Conservation (phyloP, 2,329 filamentous ascomycete species). For the Aspergillus quadrilineatus region DNA sequence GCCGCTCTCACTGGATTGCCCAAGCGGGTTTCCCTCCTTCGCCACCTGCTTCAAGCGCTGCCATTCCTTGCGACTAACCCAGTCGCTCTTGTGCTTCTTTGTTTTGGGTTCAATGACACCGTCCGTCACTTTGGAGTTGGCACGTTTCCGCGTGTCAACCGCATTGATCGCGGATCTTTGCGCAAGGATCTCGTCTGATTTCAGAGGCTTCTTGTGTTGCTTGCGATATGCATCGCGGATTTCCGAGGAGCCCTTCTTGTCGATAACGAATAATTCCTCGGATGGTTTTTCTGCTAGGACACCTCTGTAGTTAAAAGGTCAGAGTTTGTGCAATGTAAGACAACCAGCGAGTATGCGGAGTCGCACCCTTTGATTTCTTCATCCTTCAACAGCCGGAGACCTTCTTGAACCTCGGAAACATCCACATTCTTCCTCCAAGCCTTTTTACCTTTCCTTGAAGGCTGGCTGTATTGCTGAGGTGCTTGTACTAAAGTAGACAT, state of each 20-base stretch:
- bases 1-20: slow-evolving; percentile 57
- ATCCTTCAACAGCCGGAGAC: slow-evolving; percentile 79
- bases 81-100: slow-evolving; percentile 75
- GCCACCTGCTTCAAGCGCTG: slow-evolving; percentile 75
- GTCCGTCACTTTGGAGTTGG: slow-evolving; percentile 67
- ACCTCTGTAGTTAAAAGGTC: slow-evolving; percentile 58
- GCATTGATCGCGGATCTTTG: slow-evolving; percentile 78
- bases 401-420: slow-evolving; percentile 78
- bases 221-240: slow-evolving; percentile 66
- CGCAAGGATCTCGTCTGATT: slow-evolving; percentile 87
- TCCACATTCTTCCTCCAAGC: slow-evolving; percentile 99
- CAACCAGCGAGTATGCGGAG: background rate
- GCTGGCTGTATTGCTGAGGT: slow-evolving; percentile 79
- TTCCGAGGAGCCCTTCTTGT: slow-evolving; percentile 68
- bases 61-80: slow-evolving; percentile 82
- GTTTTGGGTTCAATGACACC: slow-evolving; percentile 64
- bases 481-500: slow-evolving; percentile 49
- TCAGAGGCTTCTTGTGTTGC: slow-evolving; percentile 76
- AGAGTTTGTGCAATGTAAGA: background rate
- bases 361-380: slow-evolving; percentile 84
- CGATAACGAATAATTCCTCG: slow-evolving; percentile 80
- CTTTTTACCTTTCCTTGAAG: slow-evolving; percentile 96
- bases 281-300: slow-evolving; percentile 80
- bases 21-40: slow-evolving; percentile 56
- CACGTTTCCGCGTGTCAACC: slow-evolving; percentile 74